Percentiles rank a stretch among this genome's conserved stretches.
These are phyloP conservation scores for Claviceps africana DNA, from an alignment of 2,329 filamentous ascomycete genomes.

Conservation along the genomic window DNA sequence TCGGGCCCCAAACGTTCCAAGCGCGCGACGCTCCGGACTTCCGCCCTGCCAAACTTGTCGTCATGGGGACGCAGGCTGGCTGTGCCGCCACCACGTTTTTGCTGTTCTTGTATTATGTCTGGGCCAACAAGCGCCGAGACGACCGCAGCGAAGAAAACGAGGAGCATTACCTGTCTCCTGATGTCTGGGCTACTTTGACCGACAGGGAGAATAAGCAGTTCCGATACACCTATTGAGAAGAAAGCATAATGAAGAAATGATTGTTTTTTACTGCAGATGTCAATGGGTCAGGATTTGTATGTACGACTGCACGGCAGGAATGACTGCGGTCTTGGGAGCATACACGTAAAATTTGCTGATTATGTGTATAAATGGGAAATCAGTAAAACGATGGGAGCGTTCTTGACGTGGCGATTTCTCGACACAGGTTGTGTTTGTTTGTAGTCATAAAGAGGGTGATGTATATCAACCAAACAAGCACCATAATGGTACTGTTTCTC, in stretches of 20 bases:
- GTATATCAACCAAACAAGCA: no score
- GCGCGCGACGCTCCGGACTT: constrained; percentile 36
- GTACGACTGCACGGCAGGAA: not conserved
- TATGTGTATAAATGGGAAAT: no score
- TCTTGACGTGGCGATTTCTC: no score
- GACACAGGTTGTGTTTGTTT: no score
- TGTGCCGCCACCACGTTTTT: constrained; percentile 26
- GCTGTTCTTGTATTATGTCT: constrained; percentile 36
- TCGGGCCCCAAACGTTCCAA: constrained; percentile 43
- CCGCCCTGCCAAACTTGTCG: constrained; percentile 38
- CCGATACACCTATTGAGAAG: constrained; percentile 32
- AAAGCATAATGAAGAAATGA: no score
- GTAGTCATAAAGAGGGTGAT: no score
- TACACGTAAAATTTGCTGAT: no score
- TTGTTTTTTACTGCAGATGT: no score
- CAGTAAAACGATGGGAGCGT: no score
- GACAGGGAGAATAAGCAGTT: constrained; percentile 45
- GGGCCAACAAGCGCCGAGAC: constrained; percentile 29
- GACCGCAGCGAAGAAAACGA: constrained; percentile 20
- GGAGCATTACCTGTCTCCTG: constrained; percentile 25
- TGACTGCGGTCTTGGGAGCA: no score
- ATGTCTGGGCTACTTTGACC: constrained; percentile 36
- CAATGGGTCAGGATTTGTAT: not conserved
- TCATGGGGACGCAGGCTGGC: constrained; percentile 36
- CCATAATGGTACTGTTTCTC: no score